phyloP scores from a whole-genome alignment of 345 rosid species.

The Microthlaspi erraticum region DNA sequence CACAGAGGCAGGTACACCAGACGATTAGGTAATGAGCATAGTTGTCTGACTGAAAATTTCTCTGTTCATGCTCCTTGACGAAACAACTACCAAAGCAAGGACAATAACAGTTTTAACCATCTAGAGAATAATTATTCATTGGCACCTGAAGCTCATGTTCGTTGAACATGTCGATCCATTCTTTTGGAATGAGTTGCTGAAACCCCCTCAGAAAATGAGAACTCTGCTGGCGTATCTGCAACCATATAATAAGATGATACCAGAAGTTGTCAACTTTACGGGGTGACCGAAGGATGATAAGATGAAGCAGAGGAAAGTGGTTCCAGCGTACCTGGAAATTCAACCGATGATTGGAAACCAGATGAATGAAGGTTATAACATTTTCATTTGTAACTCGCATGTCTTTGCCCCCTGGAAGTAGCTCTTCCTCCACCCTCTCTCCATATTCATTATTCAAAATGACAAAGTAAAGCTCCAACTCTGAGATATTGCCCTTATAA shows the following conservation, averaged over 20 bases:
- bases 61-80: background rate
- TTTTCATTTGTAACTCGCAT: constrained; percentile 84
- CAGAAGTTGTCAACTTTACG: constrained; percentile 17
- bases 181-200: constrained; percentile 93
- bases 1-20: constrained; percentile 11
- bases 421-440: constrained; percentile 93
- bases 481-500: constrained; percentile 78
- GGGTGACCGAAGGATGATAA: constrained; percentile 22
- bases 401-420: constrained; percentile 86
- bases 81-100: constrained; percentile 25
- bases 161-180: constrained; percentile 97
- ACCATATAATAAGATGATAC: constrained; percentile 21
- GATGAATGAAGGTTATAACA: constrained; percentile 89
- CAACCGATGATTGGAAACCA: constrained; percentile 95
- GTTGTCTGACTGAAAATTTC: background rate
- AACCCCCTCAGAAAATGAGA: constrained; percentile 90
- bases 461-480: constrained; percentile 88
- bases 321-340: constrained; percentile 72
- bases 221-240: constrained; percentile 96
- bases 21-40: background rate
- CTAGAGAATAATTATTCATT: background rate
- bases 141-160: constrained; percentile 98
- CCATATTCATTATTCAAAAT: constrained; percentile 97
- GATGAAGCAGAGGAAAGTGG: constrained; percentile 22
- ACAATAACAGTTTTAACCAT: constrained; percentile 13